Conservation (phyloP, 202 grass and related monocot species). For the Musa balbisiana region DNA sequence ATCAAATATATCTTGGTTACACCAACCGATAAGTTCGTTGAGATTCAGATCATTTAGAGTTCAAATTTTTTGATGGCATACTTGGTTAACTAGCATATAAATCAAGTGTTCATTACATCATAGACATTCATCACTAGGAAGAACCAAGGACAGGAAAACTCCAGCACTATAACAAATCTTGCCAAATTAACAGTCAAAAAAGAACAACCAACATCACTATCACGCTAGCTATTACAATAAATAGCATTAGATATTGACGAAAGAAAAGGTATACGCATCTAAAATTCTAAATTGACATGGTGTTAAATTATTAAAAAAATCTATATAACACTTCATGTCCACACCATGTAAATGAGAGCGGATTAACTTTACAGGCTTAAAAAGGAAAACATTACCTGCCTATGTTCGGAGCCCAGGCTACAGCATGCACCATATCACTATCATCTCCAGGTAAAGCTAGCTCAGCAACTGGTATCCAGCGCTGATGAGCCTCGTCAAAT, state of each 20-base stretch:
- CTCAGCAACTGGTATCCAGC: slow-evolving; percentile 75
- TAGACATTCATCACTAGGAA: background rate
- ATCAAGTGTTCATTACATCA: slow-evolving; percentile 22
- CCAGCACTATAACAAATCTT: background rate
- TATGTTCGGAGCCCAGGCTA: slow-evolving; percentile 94
- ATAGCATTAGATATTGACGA: too few species aligned
- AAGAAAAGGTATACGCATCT: too few species aligned
- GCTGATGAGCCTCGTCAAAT: slow-evolving; percentile 84
- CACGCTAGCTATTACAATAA: too few species aligned
- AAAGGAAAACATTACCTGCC: slow-evolving; percentile 50
- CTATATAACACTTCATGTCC: background rate
- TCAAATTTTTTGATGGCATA: slow-evolving; percentile 1
- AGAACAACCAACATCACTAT: too few species aligned
- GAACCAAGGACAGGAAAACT: background rate
- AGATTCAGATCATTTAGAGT: too few species aligned
- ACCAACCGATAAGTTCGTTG: too few species aligned
- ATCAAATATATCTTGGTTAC: background rate
- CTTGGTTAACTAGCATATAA: background rate
- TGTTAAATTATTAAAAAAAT: background rate
- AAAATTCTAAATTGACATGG: too few species aligned
- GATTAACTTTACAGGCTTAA: slow-evolving; percentile 5
- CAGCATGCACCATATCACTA: slow-evolving; percentile 57
- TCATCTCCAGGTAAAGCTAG: slow-evolving; percentile 59
- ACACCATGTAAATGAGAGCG: background rate
- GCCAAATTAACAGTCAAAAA: too few species aligned